phyloP scores from a whole-genome alignment of 192 early-diverging fungal species.

The Podochytrium sp. region DNA sequence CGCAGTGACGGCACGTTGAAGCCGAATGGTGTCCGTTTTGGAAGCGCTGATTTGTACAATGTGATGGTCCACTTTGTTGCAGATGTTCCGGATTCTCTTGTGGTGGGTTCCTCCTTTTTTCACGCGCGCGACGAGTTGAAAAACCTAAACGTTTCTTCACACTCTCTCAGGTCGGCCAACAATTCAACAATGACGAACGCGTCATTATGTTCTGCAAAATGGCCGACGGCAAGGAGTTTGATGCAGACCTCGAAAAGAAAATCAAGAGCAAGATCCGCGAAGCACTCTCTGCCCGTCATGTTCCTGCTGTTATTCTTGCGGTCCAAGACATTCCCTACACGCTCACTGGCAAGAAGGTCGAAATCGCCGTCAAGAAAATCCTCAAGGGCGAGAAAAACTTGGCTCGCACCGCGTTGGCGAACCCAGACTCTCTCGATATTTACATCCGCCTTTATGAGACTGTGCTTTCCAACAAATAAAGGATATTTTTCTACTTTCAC shows the following conservation, averaged over 20 bases:
- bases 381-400: conserved; percentile 78
- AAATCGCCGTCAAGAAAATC: conserved; percentile 92
- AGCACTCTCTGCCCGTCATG: conserved; percentile 80
- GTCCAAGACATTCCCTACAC: conserved; percentile 93
- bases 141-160: background rate
- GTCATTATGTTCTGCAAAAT: conserved; percentile 92
- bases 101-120: conserved; percentile 33
- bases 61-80: conserved; percentile 71
- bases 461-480: background rate
- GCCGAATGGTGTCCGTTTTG: conserved; percentile 91
- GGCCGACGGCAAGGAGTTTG: conserved; percentile 62
- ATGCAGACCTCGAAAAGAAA: conserved; percentile 62
- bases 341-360: conserved; percentile 95
- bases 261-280: conserved; percentile 80
- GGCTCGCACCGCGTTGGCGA: conserved; percentile 81
- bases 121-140: background rate
- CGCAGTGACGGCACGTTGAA: conserved; percentile 90
- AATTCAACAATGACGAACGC: conserved; percentile 81
- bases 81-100: conserved; percentile 83
- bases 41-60: conserved; percentile 94
- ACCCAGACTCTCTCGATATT: conserved; percentile 85
- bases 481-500: background rate
- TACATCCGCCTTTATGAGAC: conserved; percentile 46
- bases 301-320: conserved; percentile 83
- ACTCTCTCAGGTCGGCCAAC: conserved; percentile 75